Evolutionary conservation across 176 grass and related monocot species (phyloP), one percentile per base, ranked within the genome.

Genomic region (Triticum urartu): DNA sequence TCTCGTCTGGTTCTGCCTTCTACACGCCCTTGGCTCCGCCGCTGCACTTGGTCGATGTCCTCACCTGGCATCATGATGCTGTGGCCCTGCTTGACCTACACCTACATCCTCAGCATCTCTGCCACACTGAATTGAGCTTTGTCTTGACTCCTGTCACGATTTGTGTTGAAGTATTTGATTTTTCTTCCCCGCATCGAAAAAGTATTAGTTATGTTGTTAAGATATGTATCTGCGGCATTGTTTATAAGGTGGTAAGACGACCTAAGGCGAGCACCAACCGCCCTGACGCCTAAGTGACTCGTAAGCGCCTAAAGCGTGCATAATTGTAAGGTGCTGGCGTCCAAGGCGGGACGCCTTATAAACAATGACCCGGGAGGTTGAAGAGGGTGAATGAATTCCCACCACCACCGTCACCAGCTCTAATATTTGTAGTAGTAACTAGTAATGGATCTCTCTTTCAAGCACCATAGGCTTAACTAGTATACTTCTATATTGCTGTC

Each of bases 381-480:
- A n/a, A 63, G n/a, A 11, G 60, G 60, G 60, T 63, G n/a, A 63
- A 22, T 63, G n/a, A 39, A 68, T 4, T 7, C 66, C 17, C 68
- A n/a, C 17, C 18, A 39, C 34, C 68, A 70, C 33, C 9, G 9
- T 70, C 34, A 70, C 18, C 18, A 70, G 9, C 34, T 70, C 68
- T 21, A 70, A 70, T n/a, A 70, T n/a, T 70, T 70, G 35, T 70
- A 70, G 18, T 39, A 39, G 34, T n/a, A 70, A 70, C 18, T 70
- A 39, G 68, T 70, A 70, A 70, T 70, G 7, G 3, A 43, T 47
- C 11, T 58, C 70, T 50, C 36, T 79, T 59, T 45, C 25, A 85
- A 85, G 68, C 43, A 68, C 34, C 45, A 42, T 61, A 81, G 78
- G 61, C 35, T 89, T 73, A 70, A 33, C 22, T 48, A 75, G 24